Evolutionary conservation across 345 rosid species (phyloP).

Genomic region (Eucalyptus microcorys): DNA sequence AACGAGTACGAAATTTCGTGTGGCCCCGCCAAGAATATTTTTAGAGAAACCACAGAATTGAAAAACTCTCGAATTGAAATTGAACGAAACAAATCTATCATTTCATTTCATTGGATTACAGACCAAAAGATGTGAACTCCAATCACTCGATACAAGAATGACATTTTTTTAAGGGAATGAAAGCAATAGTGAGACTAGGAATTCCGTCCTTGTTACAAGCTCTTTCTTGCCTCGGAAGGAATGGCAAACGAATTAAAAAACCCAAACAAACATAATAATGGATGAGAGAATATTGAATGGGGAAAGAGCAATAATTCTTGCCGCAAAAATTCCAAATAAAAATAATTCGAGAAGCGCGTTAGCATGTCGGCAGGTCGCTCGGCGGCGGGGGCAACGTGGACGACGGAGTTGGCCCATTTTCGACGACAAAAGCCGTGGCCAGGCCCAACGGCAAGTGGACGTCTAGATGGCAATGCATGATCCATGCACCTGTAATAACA

Average conservation of each 20-base stretch:
- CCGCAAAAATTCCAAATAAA: neutral
- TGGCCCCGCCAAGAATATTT: no score
- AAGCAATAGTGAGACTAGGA: neutral
- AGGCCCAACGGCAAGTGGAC: conserved; percentile 17
- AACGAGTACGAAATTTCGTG: no score
- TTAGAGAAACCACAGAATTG: no score
- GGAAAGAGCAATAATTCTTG: neutral
- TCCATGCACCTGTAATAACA: conserved; percentile 6
- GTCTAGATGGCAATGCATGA: conserved; percentile 24
- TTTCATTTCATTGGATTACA: neutral
- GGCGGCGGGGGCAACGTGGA: conserved; percentile 23
- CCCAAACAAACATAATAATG: neutral
- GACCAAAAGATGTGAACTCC: neutral
- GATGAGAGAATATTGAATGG: neutral
- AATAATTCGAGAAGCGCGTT: neutral
- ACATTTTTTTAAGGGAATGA: neutral
- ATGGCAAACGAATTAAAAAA: neutral
- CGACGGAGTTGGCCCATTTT: conserved; percentile 12
- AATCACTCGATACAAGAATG: neutral
- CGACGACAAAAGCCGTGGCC: conserved; percentile 15
- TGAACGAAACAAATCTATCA: neutral
- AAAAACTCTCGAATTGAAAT: neutral
- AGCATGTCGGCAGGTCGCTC: conserved; percentile 17
- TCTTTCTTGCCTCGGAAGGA: neutral
- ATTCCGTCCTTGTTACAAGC: neutral